Base-by-base conservation (phyloP, 257 asterid species). In the Euphrasia confusa region DNA sequence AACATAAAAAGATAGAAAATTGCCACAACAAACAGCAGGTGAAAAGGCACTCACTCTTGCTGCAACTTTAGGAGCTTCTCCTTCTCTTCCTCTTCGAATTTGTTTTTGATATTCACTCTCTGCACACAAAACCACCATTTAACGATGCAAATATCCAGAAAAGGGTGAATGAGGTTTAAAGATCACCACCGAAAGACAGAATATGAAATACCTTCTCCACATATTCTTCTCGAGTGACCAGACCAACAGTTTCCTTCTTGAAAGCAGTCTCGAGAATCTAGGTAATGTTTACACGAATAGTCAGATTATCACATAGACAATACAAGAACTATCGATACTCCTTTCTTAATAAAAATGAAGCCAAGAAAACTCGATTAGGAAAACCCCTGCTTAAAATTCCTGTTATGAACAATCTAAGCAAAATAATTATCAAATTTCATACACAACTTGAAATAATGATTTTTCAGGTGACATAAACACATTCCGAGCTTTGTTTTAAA, bases 191-290 rank as follows among this genome's bases (percentile, higher is more conserved):
- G 54, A 42, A 26, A 3, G 37, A 32, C 59, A 10, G 27, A 14
- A 6, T 0, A 10, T n/a, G n/a, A n/a, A n/a, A n/a, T 70, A 92
- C 98, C 97, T 89, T 93, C 83, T 93, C 99, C 70, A 89, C 99
- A 58, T 93, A 93, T 70, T 93, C 81, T 64, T 93, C 99, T 75
- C 99, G 83, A 17, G 94, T 83, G 48, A 93, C 99, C 78, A 93
- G 78, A 68, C 99, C 99, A 69, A 93, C 97, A 17, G 99, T 93
- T 83, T 93, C 99, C 84, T 93, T 93, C 87, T 93, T 93, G 78
- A 93, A 93, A 9, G 97, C 97, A 30, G 99, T 93, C 83, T 93
- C 97, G 7, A 93, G 83, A 72, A 89, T 87, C 97, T 92, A 76
- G 45, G 52, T 40, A 71, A 42, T 13, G 24, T 21, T 21, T 21